These are phyloP conservation scores for Dictyostelium purpureum DNA, from an alignment of 78 protist species.

Conservation along the genomic window DNA sequence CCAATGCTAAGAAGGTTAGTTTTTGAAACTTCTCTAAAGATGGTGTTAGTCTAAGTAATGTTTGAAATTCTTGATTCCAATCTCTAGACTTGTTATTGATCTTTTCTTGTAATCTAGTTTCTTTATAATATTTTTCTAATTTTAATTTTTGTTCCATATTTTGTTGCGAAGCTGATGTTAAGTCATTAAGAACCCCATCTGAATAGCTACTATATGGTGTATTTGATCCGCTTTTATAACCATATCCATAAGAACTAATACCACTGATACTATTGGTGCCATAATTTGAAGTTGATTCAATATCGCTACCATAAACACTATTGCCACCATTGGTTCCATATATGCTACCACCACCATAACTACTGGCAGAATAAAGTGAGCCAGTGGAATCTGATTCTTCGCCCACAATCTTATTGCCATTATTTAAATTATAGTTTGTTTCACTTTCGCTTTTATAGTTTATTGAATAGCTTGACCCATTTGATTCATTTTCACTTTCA, in stretches of 20 bases:
- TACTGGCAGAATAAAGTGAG: not conserved
- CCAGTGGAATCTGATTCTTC: not conserved
- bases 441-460: not conserved
- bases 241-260: not conserved
- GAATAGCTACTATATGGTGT: not conserved
- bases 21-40: constrained; percentile 31
- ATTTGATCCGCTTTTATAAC: not conserved
- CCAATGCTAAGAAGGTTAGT: constrained; percentile 38
- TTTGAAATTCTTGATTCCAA: constrained; percentile 66
- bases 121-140: not conserved
- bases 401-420: not conserved
- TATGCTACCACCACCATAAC: not conserved
- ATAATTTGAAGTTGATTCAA: not conserved
- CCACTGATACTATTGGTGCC: not conserved
- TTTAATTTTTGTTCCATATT: not conserved
- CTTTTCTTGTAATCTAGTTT: not conserved
- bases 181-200: not conserved
- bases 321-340: not conserved
- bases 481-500: not conserved
- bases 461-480: too few relatives aligned
- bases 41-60: not conserved
- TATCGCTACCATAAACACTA: not conserved
- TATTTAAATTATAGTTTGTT: not conserved
- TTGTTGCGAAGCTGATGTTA: not conserved
- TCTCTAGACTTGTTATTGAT: constrained; percentile 20